Evolutionary conservation across 2,329 filamentous ascomycete species (phyloP), one percentile per base, ranked within the genome.

Genomic region (Pseudofabraea citricarpa): DNA sequence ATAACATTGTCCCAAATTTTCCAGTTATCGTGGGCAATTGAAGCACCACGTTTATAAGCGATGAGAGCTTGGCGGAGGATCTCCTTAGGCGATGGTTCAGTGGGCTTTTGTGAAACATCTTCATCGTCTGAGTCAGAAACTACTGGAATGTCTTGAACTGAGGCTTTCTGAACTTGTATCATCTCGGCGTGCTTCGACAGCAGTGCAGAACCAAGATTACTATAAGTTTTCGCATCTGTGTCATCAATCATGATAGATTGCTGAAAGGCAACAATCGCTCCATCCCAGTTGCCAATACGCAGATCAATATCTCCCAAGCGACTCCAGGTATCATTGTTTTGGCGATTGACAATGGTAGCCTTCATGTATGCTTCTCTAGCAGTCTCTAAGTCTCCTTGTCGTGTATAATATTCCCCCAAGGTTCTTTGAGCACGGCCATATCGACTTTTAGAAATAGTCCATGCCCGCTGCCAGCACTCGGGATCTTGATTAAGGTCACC

Each of bases 1-100:
- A 98, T 78, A 13, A 97, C 85, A 57, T 98, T 98, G 61, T 95
- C 88, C 91, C 91, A 97, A 63, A 98, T 96, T 54, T 88, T 83
- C 76, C 85, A 87, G 67, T 91, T 91, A 55, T 90, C 83, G 63
- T 88, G 78, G 40, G 94, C 89, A 19, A 95, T 77, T 4, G 79
- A 76, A 0, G 90, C 89, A 8, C 90, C 93, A 50, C 87, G 85
- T 61, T 95, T 93, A 64, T 95, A 88, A 0, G 93, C 91, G 5
- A 78, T 72, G 1, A 98, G 77, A 0, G 93, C 83, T 59, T 95
- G 88, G 0, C 75, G 70, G 2, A 90, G 75, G 41, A 87, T 59
- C 32, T 70, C 62, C 47, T 62, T 55, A 4, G 58, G 64, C 5
- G 40, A 33, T 5, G 27, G 40, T 18, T 41, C 27, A 5, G 45